These are phyloP conservation scores for Penicillium malachiteum DNA, from an alignment of 495 filamentous ascomycete genomes.

Conservation along the genomic window DNA sequence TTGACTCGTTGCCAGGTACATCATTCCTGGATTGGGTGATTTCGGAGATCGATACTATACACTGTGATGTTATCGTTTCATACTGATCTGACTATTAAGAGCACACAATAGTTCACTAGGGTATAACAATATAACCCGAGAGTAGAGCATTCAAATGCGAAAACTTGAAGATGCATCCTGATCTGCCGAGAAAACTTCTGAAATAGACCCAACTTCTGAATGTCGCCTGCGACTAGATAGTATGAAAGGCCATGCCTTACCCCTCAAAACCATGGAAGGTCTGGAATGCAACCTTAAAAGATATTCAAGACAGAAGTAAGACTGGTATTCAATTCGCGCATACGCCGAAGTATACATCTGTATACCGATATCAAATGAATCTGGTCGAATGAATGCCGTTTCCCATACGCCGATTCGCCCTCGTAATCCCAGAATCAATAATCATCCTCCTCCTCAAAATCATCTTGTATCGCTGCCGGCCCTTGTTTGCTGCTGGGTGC, in stretches of 20 bases:
- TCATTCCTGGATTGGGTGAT: constrained; percentile 91
- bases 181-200: too few species aligned
- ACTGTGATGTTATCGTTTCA: constrained; percentile 48
- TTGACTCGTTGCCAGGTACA: constrained; percentile 65
- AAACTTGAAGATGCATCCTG: too few species aligned
- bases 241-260: too few species aligned
- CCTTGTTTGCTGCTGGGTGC: constrained; percentile 22
- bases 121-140: neutral
- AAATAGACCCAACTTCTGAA: too few species aligned
- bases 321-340: neutral
- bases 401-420: constrained; percentile 22
- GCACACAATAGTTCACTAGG: too few species aligned
- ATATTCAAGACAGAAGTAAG: constrained; percentile 3
- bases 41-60: constrained; percentile 98
- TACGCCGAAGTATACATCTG: constrained; percentile 8
- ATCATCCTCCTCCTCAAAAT: constrained; percentile 29
- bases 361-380: neutral
- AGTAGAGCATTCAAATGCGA: neutral
- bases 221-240: too few species aligned
- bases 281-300: neutral
- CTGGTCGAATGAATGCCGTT: constrained; percentile 15
- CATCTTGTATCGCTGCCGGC: constrained; percentile 13
- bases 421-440: constrained; percentile 25
- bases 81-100: neutral
- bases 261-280: neutral